phyloP scores from a whole-genome alignment of 2,329 filamentous ascomycete genomes.

The Epichloe baconii region DNA sequence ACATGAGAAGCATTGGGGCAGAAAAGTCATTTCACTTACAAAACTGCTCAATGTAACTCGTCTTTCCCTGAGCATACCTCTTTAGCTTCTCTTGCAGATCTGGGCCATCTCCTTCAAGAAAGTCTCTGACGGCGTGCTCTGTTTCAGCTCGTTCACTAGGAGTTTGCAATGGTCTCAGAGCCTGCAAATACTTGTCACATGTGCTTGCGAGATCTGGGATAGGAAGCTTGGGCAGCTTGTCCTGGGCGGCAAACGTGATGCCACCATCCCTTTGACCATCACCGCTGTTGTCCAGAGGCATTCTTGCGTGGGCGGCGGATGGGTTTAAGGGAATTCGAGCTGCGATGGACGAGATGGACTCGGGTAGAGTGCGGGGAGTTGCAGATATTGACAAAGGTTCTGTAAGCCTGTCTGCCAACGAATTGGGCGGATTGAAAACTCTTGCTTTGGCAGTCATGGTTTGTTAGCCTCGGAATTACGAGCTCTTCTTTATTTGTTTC shows the following conservation, averaged over 20 bases:
- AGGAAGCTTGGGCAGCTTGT: conserved; percentile 78
- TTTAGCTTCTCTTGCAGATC: conserved; percentile 80
- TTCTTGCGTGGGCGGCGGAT: conserved; percentile 24
- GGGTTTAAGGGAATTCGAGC: conserved; percentile 9
- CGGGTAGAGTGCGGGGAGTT: conserved; percentile 27
- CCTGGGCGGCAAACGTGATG: conserved; percentile 81
- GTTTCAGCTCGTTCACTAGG: conserved; percentile 74
- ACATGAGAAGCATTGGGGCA: background rate
- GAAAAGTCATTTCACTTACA: conserved; percentile 46
- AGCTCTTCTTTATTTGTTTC: background rate
- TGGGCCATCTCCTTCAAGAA: conserved; percentile 67
- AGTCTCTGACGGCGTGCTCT: conserved; percentile 66
- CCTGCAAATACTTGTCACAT: conserved; percentile 65
- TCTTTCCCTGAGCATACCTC: conserved; percentile 78
- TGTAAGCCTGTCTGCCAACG: conserved; percentile 58
- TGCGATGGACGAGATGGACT: conserved; percentile 15
- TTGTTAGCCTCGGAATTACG: conserved; percentile 15
- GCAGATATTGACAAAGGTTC: conserved; percentile 21
- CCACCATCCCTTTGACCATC: conserved; percentile 43
- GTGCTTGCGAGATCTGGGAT: conserved; percentile 78
- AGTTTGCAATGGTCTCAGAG: conserved; percentile 69
- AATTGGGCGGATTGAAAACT: conserved; percentile 47
- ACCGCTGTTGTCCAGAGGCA: conserved; percentile 30
- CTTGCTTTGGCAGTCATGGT: conserved; percentile 25
- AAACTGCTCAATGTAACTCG: conserved; percentile 97